phyloP scores from a whole-genome alignment of 306 rosid genomes.

The Crotalaria pallida region DNA sequence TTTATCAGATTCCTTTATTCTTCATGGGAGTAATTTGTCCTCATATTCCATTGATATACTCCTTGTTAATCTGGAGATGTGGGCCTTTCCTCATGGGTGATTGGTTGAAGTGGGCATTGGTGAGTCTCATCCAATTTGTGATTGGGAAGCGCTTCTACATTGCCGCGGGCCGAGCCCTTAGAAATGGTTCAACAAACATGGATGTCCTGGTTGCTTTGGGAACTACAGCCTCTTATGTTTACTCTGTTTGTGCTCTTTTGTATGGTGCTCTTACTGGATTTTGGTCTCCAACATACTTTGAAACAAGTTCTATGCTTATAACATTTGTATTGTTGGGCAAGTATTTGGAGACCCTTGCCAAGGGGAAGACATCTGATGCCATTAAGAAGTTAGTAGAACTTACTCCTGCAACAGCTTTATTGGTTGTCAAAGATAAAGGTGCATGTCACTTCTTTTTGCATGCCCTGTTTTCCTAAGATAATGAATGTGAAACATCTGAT shows the following conservation, averaged over 20 bases:
- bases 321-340: slow-evolving; percentile 90
- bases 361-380: slow-evolving; percentile 93
- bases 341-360: slow-evolving; percentile 86
- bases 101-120: slow-evolving; percentile 89
- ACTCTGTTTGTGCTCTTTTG: slow-evolving; percentile 81
- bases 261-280: slow-evolving; percentile 83
- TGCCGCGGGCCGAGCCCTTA: slow-evolving; percentile 86
- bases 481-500: background rate
- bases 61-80: slow-evolving; percentile 75
- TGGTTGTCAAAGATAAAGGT: slow-evolving; percentile 75
- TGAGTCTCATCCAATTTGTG: slow-evolving; percentile 72
- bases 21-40: slow-evolving; percentile 74
- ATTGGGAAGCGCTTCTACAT: slow-evolving; percentile 83
- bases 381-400: slow-evolving; percentile 86
- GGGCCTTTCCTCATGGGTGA: slow-evolving; percentile 85
- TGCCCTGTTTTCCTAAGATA: slow-evolving; percentile 5
- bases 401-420: slow-evolving; percentile 71
- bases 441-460: background rate
- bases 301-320: slow-evolving; percentile 92
- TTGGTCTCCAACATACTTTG: slow-evolving; percentile 92
- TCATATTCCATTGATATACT: slow-evolving; percentile 60
- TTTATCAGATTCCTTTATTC: slow-evolving; percentile 67
- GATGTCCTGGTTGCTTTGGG: slow-evolving; percentile 95
- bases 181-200: slow-evolving; percentile 92
- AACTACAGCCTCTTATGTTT: slow-evolving; percentile 81